Base-by-base conservation (phyloP, 495 filamentous ascomycete genomes). In the Penicillium steckii region DNA sequence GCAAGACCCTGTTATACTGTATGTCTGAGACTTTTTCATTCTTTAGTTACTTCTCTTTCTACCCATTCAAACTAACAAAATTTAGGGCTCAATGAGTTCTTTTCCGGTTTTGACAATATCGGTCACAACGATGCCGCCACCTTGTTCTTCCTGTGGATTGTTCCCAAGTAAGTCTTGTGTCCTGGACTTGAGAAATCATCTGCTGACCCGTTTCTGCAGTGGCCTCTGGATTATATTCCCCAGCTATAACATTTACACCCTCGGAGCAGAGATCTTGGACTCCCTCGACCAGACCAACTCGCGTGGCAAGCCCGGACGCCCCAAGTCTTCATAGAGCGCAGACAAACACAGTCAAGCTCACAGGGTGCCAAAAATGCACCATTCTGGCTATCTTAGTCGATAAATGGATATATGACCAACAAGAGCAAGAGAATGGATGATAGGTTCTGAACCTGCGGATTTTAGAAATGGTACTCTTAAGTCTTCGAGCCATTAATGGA, bases 1-100 rank as follows among this genome's bases (percentile, higher is more conserved):
- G 84, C 69, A 96, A 96, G 82, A 96, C 92, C 13, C 60, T 88
- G 48, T 70, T 97, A 13, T 97, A 96, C 61, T 87, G 91, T 91
- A 61, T 77, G 85, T 77, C 48, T 10, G 12, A 55, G 37, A 1
- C 23, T 37, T 3, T 43, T 32, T n/a, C 29, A 9, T 10, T 12
- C 1, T 18, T 21, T 19, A 38, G n/a, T n/a, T n/a, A n/a, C n/a
- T n/a, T n/a, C n/a, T n/a, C n/a, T n/a, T n/a, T n/a, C 35, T 2
- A 7, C n/a, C 4, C 8, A 38, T 15, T 0, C 3, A 15, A 8
- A 38, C 35, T 19, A 38, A 38, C 3, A 43, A 2, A 4, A 9
- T 12, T 9, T 15, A 93, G 89, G 81, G 82, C 62, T 92, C 26
- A 88, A 88, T 56, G 91, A 95, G 67, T 75, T 79, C 38, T 92